These are phyloP conservation scores for Casuarina equisetifolia DNA, from an alignment of 306 rosid species.

Conservation along the genomic window DNA sequence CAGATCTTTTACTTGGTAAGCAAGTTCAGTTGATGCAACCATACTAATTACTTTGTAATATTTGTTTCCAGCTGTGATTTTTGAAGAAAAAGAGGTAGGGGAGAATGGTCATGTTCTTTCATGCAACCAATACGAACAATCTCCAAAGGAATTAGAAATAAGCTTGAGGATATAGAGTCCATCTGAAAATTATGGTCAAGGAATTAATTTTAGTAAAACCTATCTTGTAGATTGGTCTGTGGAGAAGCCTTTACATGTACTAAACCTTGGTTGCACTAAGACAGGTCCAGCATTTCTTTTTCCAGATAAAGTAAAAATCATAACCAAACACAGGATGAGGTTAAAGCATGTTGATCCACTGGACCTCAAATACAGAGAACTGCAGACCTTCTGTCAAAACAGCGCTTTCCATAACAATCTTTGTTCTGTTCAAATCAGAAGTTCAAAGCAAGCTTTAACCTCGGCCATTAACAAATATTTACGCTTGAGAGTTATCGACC, in stretches of 20 bases:
- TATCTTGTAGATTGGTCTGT: not conserved
- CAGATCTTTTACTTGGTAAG: constrained; percentile 40
- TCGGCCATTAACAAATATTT: not conserved
- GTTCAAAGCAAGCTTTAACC: constrained; percentile 4
- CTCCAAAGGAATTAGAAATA: not conserved
- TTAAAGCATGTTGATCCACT: not conserved
- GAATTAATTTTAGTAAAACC: not conserved
- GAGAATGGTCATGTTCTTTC: not conserved
- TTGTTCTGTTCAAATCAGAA: not conserved
- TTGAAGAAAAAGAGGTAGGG: not conserved
- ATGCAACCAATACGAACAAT: not conserved
- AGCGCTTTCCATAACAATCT: not conserved
- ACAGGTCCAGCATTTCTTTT: not conserved
- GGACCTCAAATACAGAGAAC: not conserved
- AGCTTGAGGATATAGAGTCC: not conserved
- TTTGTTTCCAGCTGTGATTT: not conserved
- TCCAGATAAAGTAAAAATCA: not conserved
- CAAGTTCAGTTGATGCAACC: not conserved
- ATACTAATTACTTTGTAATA: not conserved
- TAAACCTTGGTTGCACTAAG: not conserved
- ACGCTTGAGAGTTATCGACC: not conserved
- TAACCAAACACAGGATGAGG: not conserved
- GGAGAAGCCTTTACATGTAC: not conserved
- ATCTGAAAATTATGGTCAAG: not conserved
- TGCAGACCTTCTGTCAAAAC: not conserved